Percentiles rank a stretch among this genome's conserved stretches.
phyloP scores from a whole-genome alignment of 768 basidiomycete genomes.

The Amanita fuliginea region DNA sequence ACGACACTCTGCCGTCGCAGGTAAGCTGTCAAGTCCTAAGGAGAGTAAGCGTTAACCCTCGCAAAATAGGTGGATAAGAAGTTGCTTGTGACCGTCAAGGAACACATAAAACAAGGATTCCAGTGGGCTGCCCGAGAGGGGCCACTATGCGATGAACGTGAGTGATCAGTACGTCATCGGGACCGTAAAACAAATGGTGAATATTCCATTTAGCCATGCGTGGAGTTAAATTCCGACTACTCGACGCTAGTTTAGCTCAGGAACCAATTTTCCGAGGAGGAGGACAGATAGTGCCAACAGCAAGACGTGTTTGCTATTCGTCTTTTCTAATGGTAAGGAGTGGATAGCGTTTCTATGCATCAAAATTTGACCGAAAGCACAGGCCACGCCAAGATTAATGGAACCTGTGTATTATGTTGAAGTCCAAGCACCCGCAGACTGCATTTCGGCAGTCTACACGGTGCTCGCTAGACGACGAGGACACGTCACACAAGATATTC shows the following conservation, averaged over 20 bases:
- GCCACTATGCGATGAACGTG: conserved; percentile 96
- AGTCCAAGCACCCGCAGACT: conserved; percentile 98
- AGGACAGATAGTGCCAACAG: conserved; percentile 97
- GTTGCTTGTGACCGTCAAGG: conserved; percentile 76
- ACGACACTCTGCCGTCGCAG: conserved; percentile 94
- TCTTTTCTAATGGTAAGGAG: conserved; percentile 90
- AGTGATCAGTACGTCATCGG: conserved; percentile 25
- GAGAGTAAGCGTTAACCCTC: not conserved
- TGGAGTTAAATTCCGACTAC: conserved; percentile 93
- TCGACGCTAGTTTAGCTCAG: conserved; percentile 86
- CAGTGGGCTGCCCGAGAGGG: conserved; percentile 99
- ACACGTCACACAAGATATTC: conserved; percentile 98
- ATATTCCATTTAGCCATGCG: conserved; percentile 65
- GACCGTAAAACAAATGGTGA: not conserved
- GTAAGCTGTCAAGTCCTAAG: conserved; percentile 24
- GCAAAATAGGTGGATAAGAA: conserved; percentile 79
- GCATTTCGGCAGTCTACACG: conserved; percentile 96
- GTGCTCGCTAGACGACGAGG: conserved; percentile 97
- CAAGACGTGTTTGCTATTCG: conserved; percentile 97
- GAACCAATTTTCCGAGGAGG: conserved; percentile 98
- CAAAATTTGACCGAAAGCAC: conserved; percentile 7
- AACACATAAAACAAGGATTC: conserved; percentile 98
- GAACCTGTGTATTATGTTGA: conserved; percentile 99
- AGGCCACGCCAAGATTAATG: conserved; percentile 93
- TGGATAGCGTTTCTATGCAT: conserved; percentile 2